Evolutionary conservation across 2,329 filamentous ascomycete species (phyloP).

Genomic region (Sclerotinia glacialis): DNA sequence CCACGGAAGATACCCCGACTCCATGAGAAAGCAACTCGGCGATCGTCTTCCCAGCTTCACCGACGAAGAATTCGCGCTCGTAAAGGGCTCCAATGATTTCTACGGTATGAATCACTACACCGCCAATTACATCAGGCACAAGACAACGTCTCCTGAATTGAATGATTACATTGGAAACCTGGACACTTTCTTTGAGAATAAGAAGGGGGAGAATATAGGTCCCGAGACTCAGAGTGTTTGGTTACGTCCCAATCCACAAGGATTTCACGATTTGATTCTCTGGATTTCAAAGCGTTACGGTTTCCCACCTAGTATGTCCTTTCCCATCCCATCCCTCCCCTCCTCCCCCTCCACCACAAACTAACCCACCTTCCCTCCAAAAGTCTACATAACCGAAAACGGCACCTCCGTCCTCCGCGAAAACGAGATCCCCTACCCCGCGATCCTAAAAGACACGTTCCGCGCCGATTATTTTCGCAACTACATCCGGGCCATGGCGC

Average conservation of each 20-base stretch:
- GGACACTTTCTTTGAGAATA: constrained; percentile 68
- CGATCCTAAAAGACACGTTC: constrained; percentile 80
- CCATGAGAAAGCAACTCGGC: constrained; percentile 79
- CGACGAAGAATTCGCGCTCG: constrained; percentile 66
- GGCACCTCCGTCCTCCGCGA: constrained; percentile 82
- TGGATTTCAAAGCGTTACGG: constrained; percentile 78
- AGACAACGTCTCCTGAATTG: constrained; percentile 55
- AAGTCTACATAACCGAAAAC: constrained; percentile 76
- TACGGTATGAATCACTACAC: constrained; percentile 96
- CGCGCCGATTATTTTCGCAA: constrained; percentile 73
- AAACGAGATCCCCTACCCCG: constrained; percentile 67
- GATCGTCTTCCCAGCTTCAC: constrained; percentile 73
- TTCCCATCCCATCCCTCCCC: not conserved
- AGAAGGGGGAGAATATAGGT: constrained; percentile 70
- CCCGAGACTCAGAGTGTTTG: constrained; percentile 79
- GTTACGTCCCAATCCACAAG: constrained; percentile 71
- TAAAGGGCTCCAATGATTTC: constrained; percentile 86
- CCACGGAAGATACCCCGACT: constrained; percentile 77
- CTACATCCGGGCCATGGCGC: constrained; percentile 74
- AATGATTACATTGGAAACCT: constrained; percentile 75
- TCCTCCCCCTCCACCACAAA: not conserved
- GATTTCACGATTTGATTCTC: constrained; percentile 73
- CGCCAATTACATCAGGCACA: constrained; percentile 79
- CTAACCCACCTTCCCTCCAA: not conserved
- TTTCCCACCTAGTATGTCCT: constrained; percentile 15